Conservation (phyloP, 768 basidiomycete species). For the Epithele typhae region DNA sequence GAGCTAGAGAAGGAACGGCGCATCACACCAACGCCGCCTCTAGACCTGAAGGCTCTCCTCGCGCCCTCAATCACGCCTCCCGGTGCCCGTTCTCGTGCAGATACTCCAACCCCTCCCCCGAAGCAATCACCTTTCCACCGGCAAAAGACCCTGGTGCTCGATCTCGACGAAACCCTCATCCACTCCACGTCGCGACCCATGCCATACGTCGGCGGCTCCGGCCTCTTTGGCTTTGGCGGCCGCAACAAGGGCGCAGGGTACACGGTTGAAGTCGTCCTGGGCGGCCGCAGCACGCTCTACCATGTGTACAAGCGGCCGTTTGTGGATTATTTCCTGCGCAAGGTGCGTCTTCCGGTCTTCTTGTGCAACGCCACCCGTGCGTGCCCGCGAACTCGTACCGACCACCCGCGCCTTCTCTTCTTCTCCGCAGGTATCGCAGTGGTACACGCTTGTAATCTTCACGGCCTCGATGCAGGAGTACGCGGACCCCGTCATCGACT, state of each 20-base stretch:
- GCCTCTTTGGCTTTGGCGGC: conserved; percentile 52
- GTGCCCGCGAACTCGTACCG: neutral
- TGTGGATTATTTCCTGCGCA: conserved; percentile 91
- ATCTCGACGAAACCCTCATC: conserved; percentile 97
- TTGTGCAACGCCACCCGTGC: neutral
- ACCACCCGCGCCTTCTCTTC: neutral
- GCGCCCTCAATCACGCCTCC: conserved; percentile 2
- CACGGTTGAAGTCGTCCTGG: conserved; percentile 90
- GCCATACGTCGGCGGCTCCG: conserved; percentile 42
- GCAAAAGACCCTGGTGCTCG: conserved; percentile 93
- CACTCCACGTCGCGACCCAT: conserved; percentile 91
- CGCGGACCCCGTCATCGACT: conserved; percentile 99
- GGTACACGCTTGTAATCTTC: conserved; percentile 99
- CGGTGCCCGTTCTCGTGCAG: conserved; percentile 11
- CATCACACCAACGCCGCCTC: neutral
- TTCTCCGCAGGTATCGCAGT: conserved; percentile 77
- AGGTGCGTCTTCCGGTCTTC: conserved; percentile 42
- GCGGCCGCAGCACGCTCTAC: conserved; percentile 86
- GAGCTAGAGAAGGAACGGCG: conserved; percentile 15
- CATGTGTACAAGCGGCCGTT: conserved; percentile 99
- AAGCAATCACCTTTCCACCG: conserved; percentile 72
- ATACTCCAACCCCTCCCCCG: conserved; percentile 29
- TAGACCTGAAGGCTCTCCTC: neutral
- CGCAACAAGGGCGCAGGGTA: conserved; percentile 69
- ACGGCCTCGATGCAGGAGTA: conserved; percentile 99